Evolutionary conservation across 129 eudicot species (phyloP).

Genomic region (Tagetes erecta): DNA sequence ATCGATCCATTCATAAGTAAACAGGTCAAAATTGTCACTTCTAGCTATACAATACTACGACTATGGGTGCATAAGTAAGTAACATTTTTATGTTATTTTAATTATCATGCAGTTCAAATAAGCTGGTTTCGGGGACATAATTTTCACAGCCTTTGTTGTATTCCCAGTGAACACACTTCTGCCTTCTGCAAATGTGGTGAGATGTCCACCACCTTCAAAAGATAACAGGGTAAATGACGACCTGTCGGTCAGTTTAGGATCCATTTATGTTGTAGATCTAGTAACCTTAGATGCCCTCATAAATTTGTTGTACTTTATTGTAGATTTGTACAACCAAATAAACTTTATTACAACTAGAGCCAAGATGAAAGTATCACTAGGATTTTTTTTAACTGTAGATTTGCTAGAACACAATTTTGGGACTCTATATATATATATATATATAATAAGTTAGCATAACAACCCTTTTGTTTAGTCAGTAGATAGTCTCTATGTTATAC

Average conservation of each 20-base stretch:
- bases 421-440: too few relatives aligned
- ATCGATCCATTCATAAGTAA: background rate
- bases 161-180: background rate
- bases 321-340: background rate
- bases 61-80: background rate
- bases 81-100: background rate
- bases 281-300: conserved; percentile 7
- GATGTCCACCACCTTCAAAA: background rate
- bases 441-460: too few relatives aligned
- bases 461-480: too few relatives aligned
- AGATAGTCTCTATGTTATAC: too few relatives aligned
- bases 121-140: background rate
- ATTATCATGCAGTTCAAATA: background rate
- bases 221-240: conserved; percentile 1
- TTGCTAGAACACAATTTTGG: too few relatives aligned
- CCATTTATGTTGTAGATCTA: conserved; percentile 14
- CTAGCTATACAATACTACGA: background rate
- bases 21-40: background rate
- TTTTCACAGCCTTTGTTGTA: background rate
- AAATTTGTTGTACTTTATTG: background rate
- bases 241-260: background rate
- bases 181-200: background rate
- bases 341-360: too few relatives aligned
- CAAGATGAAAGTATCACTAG: too few relatives aligned
- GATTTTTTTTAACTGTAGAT: too few relatives aligned